Conservation (phyloP, 2,329 filamentous ascomycete species). For the Fulvia fulva region DNA sequence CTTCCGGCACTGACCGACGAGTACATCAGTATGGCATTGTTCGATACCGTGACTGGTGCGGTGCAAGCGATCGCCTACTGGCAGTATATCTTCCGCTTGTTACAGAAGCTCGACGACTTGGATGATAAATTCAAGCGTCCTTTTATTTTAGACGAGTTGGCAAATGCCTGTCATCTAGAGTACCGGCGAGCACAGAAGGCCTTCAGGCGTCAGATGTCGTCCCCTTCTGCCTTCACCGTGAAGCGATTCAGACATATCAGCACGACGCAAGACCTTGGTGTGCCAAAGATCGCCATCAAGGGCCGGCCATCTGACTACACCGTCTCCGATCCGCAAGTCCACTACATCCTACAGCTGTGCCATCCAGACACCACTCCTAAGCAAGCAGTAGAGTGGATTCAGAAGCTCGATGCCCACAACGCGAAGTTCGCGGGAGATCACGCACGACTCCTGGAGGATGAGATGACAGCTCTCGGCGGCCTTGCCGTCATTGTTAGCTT, state of each 20-base stretch:
- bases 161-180: constrained; percentile 14
- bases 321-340: constrained; percentile 14
- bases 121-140: constrained; percentile 9
- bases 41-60: constrained; percentile 10
- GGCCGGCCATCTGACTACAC: constrained; percentile 12
- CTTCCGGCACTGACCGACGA: constrained; percentile 8
- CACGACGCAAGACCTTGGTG: neutral
- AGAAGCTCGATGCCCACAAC: constrained; percentile 18
- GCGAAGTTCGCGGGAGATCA: constrained; percentile 10
- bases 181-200: constrained; percentile 12
- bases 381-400: constrained; percentile 13
- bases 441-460: constrained; percentile 5
- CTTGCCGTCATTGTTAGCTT: constrained; percentile 16
- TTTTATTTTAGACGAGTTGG: constrained; percentile 13
- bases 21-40: constrained; percentile 13
- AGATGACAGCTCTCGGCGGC: constrained; percentile 9
- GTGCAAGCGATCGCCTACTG: constrained; percentile 15
- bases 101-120: constrained; percentile 3
- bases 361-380: constrained; percentile 11
- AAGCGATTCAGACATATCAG: constrained; percentile 12
- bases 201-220: constrained; percentile 14
- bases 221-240: neutral
- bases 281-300: constrained; percentile 10
- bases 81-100: constrained; percentile 13
- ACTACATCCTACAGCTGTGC: constrained; percentile 15